These are phyloP conservation scores for Malus sylvestris DNA, from an alignment of 306 rosid species.

Conservation along the genomic window DNA sequence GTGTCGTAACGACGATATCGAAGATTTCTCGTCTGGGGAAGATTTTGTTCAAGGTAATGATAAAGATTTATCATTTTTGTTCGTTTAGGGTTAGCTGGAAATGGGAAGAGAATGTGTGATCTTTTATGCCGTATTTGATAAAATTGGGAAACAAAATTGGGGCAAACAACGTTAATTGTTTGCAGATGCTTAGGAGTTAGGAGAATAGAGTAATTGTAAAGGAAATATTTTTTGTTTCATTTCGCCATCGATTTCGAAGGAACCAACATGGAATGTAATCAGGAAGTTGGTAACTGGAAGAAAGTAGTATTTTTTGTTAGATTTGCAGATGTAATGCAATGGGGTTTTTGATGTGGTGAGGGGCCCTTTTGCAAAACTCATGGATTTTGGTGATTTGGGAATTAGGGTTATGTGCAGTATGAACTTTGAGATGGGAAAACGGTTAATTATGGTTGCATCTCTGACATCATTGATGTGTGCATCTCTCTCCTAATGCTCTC, in stretches of 20 bases:
- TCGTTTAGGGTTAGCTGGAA: background rate
- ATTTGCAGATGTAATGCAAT: background rate
- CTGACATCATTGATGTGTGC: background rate
- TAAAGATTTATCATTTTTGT: background rate
- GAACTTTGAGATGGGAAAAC: background rate
- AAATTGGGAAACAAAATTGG: background rate
- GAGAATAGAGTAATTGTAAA: background rate
- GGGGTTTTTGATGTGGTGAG: background rate
- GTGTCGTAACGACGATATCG: slow-evolving; percentile 51
- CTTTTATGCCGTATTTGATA: background rate
- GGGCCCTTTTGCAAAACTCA: background rate
- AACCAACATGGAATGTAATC: background rate
- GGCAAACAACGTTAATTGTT: background rate
- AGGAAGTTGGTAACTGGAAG: background rate
- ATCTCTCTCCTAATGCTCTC: background rate
- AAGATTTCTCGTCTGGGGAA: slow-evolving; percentile 66
- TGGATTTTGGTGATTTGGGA: background rate
- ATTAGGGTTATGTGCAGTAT: background rate
- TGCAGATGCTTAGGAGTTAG: too few species aligned
- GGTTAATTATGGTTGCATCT: background rate
- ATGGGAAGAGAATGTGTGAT: background rate
- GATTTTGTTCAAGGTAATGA: slow-evolving; percentile 26
- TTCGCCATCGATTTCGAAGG: background rate
- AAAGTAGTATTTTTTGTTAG: background rate
- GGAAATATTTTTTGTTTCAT: background rate